Base-by-base conservation (phyloP, 2,329 filamentous ascomycete genomes). In the Chaetomium olivaceum region DNA sequence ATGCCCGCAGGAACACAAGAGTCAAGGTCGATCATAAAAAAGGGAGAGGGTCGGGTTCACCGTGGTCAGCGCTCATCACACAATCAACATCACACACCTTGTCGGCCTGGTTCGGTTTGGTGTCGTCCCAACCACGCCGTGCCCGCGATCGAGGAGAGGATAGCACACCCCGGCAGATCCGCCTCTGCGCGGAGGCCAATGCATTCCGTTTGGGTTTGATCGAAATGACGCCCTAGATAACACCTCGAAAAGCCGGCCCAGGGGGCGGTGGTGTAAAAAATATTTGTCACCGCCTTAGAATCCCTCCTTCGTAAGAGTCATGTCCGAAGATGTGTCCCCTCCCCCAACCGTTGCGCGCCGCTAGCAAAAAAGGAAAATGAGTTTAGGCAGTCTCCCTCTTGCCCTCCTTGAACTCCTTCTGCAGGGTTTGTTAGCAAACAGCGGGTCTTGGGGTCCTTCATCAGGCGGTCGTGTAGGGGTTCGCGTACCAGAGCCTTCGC, bases 381-480 rank as follows among this genome's bases (percentile, higher is more conserved):
- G 68, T 66, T 73, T 68, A 77, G 72, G 74, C 74, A 69, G 74
- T 72, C 74, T 77, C 75, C 65, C 75, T 70, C 75, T 76, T 96
- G 83, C 93, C 94, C 84, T 97, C 93, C 87, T 91, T 93, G 78
- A 93, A 87, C 87, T 97, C 95, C 88, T 98, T 99, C 94, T 96
- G 81, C 81, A 75, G 61, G 52, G 14, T 70, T 75, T 80, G 76
- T 76, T 68, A 75, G 73, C 66, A 11, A 54, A 19, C 27, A 29
- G 43, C 59, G 61, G 62, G 33, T 65, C 48, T 69, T 48, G 58
- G n/a, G n/a, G 55, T 33, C 25, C 27, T 19, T 11, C 7, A 23
- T 27, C 21, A 48, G 12, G 67, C 21, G 58, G 46, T 36, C 29
- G 63, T 64, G 58, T 39, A 39, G 56, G 64, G 64, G 65, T 54